These are phyloP conservation scores for Acanthamoeba lenticulata DNA, from an alignment of 208 protist genomes.

Conservation along the genomic window DNA sequence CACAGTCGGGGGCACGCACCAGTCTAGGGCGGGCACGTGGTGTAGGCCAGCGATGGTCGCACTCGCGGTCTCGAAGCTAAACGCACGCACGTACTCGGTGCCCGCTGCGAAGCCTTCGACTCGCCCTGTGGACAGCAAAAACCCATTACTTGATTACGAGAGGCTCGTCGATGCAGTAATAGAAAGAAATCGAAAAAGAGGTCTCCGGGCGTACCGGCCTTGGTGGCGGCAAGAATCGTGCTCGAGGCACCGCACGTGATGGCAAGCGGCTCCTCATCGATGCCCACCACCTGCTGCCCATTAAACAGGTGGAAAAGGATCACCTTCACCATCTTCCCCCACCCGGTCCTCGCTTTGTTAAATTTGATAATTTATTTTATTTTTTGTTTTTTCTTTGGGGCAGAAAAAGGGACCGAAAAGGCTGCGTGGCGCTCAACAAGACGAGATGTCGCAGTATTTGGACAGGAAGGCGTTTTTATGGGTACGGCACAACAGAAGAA, in stretches of 20 bases:
- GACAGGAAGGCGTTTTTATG: background rate
- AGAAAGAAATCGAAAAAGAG: background rate
- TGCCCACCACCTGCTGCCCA: constrained; percentile 67
- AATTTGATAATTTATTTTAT: background rate
- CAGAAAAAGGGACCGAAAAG: background rate
- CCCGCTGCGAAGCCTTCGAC: constrained; percentile 28
- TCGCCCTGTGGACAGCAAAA: too few relatives aligned
- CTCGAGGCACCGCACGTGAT: background rate
- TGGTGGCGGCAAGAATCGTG: constrained; percentile 42
- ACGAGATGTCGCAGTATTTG: background rate
- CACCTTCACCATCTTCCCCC: constrained; percentile 60
- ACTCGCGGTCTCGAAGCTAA: constrained; percentile 30
- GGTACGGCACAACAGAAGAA: background rate
- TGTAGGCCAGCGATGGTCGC: background rate
- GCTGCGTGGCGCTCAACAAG: too few relatives aligned
- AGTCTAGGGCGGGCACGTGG: background rate
- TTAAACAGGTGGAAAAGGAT: constrained; percentile 62
- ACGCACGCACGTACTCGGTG: constrained; percentile 1
- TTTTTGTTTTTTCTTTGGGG: background rate
- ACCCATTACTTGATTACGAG: too few relatives aligned
- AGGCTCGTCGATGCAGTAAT: too few relatives aligned
- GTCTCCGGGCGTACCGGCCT: background rate
- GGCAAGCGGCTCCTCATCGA: constrained; percentile 47
- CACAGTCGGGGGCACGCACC: background rate
- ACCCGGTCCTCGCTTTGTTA: background rate